These are phyloP conservation scores for Grammothele lineata DNA, from an alignment of 768 basidiomycete species.

Conservation along the genomic window DNA sequence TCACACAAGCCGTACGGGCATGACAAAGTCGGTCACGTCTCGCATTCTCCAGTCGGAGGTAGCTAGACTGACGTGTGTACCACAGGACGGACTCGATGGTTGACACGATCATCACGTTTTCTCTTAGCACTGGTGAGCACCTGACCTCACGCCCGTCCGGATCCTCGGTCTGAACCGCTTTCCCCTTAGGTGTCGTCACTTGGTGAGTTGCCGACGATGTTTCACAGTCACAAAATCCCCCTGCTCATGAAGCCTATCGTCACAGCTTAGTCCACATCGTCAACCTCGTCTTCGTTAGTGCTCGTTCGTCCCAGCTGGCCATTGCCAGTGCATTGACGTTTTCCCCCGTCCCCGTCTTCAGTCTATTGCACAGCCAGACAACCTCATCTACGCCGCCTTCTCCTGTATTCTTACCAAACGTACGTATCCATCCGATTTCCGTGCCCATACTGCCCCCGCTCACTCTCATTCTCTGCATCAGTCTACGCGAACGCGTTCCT, in stretches of 20 bases:
- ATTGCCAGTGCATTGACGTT: not conserved
- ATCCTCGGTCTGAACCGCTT: not conserved
- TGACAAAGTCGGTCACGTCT: not conserved
- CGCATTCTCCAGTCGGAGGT: not conserved
- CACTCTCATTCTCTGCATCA: not conserved
- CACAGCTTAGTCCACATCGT: constrained; percentile 2
- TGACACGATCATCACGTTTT: constrained; percentile 1
- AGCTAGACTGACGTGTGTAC: too few species aligned
- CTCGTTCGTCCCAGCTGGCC: not conserved
- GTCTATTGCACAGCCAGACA: constrained; percentile 1
- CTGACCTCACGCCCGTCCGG: not conserved
- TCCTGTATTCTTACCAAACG: constrained; percentile 3
- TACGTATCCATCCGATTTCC: not conserved
- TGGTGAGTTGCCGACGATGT: not conserved
- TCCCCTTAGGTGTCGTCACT: not conserved
- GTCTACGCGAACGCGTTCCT: constrained; percentile 9
- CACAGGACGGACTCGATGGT: constrained; percentile 6
- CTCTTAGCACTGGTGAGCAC: constrained; percentile 3
- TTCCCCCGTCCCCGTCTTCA: not conserved
- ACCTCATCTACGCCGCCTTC: constrained; percentile 3
- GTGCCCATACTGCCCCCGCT: not conserved
- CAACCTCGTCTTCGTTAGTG: constrained; percentile 3
- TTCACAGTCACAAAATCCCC: too few species aligned
- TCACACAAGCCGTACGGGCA: constrained; percentile 1
- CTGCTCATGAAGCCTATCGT: not conserved